phyloP scores from a whole-genome alignment of 176 grass and related monocot species.

The Hsuehochloa calcarea region DNA sequence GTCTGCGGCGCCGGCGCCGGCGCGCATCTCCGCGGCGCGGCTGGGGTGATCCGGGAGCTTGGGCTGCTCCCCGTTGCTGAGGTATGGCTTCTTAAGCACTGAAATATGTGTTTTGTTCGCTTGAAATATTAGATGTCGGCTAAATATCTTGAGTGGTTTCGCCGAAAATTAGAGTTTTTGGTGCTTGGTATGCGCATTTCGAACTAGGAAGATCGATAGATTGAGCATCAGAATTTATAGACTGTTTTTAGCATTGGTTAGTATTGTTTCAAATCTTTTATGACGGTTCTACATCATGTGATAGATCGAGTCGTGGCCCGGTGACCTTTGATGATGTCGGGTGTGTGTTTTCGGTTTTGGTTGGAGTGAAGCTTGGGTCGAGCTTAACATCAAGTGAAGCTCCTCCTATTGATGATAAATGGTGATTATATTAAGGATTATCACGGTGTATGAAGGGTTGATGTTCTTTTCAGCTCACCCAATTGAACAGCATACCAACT shows the following conservation, averaged over 20 bases:
- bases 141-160: not conserved
- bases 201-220: not conserved
- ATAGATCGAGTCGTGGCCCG: not conserved
- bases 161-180: not conserved
- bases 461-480: not conserved
- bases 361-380: not conserved
- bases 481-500: not conserved
- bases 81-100: constrained; percentile 17
- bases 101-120: not conserved
- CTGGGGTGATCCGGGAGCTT: constrained; percentile 56
- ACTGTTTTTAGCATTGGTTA: not conserved
- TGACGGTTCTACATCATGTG: not conserved
- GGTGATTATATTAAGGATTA: not conserved
- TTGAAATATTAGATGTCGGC: not conserved
- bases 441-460: not conserved
- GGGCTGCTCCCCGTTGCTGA: constrained; percentile 52
- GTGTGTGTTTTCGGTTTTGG: not conserved
- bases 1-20: constrained; percentile 36
- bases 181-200: not conserved
- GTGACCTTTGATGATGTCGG: not conserved
- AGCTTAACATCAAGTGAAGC: not conserved
- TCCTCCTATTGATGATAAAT: not conserved
- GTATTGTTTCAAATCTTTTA: not conserved
- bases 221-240: not conserved
- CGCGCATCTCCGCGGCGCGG: constrained; percentile 40